These are phyloP conservation scores for Lactarius hatsudake DNA, from an alignment of 768 basidiomycete genomes.

Conservation along the genomic window DNA sequence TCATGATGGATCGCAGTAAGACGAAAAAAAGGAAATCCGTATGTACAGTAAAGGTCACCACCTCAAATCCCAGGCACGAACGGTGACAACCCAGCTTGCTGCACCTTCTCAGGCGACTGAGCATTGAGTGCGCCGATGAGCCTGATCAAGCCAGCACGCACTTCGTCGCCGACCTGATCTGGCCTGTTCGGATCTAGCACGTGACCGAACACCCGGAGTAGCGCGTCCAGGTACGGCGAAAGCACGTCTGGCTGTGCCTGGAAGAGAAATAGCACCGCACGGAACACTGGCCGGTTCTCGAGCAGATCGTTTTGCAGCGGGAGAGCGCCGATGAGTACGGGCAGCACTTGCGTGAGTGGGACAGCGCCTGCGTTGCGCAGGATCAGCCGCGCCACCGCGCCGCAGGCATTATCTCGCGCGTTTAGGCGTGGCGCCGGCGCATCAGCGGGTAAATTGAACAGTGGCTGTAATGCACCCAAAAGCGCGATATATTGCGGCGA, in stretches of 20 bases:
- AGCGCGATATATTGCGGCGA: constrained; percentile 76
- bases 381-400: constrained; percentile 87
- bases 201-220: constrained; percentile 75
- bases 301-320: constrained; percentile 86
- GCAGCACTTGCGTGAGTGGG: constrained; percentile 89
- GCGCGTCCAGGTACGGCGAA: constrained; percentile 69
- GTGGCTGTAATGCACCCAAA: constrained; percentile 73
- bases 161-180: constrained; percentile 81
- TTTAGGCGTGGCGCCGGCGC: constrained; percentile 68
- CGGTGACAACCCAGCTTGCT: constrained; percentile 67
- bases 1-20: background rate
- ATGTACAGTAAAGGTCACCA: constrained; percentile 2
- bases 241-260: constrained; percentile 67
- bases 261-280: constrained; percentile 86
- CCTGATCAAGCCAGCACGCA: constrained; percentile 69
- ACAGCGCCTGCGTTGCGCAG: constrained; percentile 72
- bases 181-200: constrained; percentile 73
- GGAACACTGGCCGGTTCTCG: constrained; percentile 89
- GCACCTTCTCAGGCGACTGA: constrained; percentile 75
- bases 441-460: constrained; percentile 68
- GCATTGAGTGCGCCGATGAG: constrained; percentile 69
- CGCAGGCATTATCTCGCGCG: constrained; percentile 95
- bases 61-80: constrained; percentile 48
- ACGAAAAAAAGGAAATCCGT: constrained; percentile 4
- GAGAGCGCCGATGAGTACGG: constrained; percentile 74